Evolutionary conservation across 78 protist species (phyloP).

Genomic region (Guillardia theta): DNA sequence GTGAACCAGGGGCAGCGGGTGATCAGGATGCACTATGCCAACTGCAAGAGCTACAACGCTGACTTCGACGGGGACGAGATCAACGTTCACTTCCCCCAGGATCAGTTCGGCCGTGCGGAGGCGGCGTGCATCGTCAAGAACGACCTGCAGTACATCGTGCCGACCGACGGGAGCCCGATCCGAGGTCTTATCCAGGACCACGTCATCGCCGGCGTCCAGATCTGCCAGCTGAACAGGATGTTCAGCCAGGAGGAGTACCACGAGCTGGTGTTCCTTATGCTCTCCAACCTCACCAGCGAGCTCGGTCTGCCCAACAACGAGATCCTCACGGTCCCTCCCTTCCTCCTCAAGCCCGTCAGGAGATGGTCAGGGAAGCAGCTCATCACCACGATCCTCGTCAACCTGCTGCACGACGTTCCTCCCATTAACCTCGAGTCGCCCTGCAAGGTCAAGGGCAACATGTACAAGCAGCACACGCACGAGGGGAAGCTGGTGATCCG

Average conservation of each 20-base stretch:
- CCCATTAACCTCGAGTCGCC: constrained; percentile 59
- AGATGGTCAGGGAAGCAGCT: constrained; percentile 97
- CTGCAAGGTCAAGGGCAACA: constrained; percentile 2
- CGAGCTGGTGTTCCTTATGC: constrained; percentile 56
- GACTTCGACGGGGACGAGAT: constrained; percentile 28
- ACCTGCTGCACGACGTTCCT: constrained; percentile 63
- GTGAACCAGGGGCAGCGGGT: constrained; percentile 47
- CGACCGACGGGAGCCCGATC: constrained; percentile 90
- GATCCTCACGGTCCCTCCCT: constrained; percentile 75
- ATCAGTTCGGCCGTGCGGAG: constrained; percentile 78
- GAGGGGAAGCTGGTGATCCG: constrained; percentile 57
- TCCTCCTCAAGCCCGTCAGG: constrained; percentile 78
- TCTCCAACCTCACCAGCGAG: not conserved
- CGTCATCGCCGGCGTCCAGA: constrained; percentile 85
- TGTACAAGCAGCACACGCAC: not conserved
- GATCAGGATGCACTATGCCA: constrained; percentile 88
- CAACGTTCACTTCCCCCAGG: constrained; percentile 90
- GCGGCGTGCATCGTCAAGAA: constrained; percentile 71
- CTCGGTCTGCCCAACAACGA: constrained; percentile 19
- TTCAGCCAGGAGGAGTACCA: constrained; percentile 57
- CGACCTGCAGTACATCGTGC: constrained; percentile 79
- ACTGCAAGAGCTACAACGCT: constrained; percentile 76
- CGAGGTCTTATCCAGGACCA: constrained; percentile 99
- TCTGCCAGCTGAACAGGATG: constrained; percentile 86
- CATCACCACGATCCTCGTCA: constrained; percentile 59